Evolutionary conservation across 495 filamentous ascomycete species (phyloP), one percentile per base, ranked within the genome.

Genomic region (Patellaria atrata): DNA sequence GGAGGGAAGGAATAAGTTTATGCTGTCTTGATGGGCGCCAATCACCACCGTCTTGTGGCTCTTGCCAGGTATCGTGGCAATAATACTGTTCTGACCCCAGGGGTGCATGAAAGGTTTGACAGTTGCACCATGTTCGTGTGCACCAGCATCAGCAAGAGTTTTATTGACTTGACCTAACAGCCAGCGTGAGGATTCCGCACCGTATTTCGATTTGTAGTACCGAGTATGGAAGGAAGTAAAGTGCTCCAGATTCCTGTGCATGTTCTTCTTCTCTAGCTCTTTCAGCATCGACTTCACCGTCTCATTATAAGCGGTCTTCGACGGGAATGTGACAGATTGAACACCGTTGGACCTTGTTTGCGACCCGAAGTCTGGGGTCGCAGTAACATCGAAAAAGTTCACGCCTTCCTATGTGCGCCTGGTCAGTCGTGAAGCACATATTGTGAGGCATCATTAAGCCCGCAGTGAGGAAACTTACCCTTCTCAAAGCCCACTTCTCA

Each of bases 341-440:
- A 51, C 45, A 41, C 38, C 47, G 14, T 47, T 17, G 37, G 40
- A 15, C 55, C 53, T 34, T 52, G 56, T 30, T 52, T 42, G 20
- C 4, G 55, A 32, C 23, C 71, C 76, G 28, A 81, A 65, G 28
- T 77, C 63, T 22, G 57, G 56, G 22, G 70, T 61, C 43, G 81
- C 70, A 35, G 89, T 94, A 47, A 97, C 81, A 57, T 97, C 89
- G 66, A 97, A 92, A 63, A 97, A 97, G 45, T 77, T 84, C 27
- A 74, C 62, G 31, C 84, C 82, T 45, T 79, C 63, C 87, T 92
- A 41, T 47, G 29, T 21, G 30, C 37, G 11, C 22, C 15, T n/a
- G 15, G 41, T 52, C 16, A 48, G 38, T 23, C 15, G 10, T 30
- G 27, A 39, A 32, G 30, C 38, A 23, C 15, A 16, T 22, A 12